phyloP scores from a whole-genome alignment of 2,329 filamentous ascomycete species.

The Sclerotinia spermophila region DNA sequence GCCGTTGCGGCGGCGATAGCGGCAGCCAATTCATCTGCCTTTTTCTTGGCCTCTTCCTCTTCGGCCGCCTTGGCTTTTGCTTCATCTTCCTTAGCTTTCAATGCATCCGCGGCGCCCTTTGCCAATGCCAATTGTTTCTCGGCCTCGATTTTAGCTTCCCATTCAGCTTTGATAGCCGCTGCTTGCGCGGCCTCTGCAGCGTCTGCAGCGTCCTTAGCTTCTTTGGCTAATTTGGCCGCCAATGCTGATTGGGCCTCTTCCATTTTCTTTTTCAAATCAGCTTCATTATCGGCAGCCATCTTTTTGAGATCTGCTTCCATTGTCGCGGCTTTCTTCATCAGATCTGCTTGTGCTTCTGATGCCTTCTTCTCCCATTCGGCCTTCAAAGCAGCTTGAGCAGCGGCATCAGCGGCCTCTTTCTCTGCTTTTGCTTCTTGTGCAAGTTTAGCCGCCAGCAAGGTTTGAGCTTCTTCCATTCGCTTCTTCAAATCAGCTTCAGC shows the following conservation, averaged over 20 bases:
- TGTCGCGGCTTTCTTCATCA: conserved; percentile 39
- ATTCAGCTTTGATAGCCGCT: conserved; percentile 44
- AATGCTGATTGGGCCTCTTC: conserved; percentile 17
- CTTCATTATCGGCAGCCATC: conserved; percentile 33
- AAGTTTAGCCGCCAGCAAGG: conserved; percentile 9
- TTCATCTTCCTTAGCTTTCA: conserved; percentile 37
- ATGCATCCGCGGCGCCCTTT: conserved; percentile 29
- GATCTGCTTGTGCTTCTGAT: conserved; percentile 24
- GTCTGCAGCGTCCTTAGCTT: conserved; percentile 37
- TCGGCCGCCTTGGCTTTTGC: conserved; percentile 47
- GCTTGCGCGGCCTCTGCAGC: conserved; percentile 34
- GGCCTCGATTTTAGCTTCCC: conserved; percentile 43
- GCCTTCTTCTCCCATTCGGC: conserved; percentile 27
- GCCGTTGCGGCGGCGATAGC: conserved; percentile 43
- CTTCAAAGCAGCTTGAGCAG: conserved; percentile 16
- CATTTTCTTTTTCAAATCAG: conserved; percentile 19
- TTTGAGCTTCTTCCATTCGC: conserved; percentile 26
- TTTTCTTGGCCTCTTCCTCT: conserved; percentile 46
- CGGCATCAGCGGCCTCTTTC: conserved; percentile 22
- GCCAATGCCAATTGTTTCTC: conserved; percentile 26
- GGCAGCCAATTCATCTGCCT: conserved; percentile 23
- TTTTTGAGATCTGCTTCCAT: conserved; percentile 37
- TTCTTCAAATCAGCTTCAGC: conserved; percentile 25
- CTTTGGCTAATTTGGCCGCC: conserved; percentile 16
- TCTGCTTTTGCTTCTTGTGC: conserved; percentile 23